phyloP scores from a whole-genome alignment of 768 basidiomycete genomes.

The Termitomyces sp. region DNA sequence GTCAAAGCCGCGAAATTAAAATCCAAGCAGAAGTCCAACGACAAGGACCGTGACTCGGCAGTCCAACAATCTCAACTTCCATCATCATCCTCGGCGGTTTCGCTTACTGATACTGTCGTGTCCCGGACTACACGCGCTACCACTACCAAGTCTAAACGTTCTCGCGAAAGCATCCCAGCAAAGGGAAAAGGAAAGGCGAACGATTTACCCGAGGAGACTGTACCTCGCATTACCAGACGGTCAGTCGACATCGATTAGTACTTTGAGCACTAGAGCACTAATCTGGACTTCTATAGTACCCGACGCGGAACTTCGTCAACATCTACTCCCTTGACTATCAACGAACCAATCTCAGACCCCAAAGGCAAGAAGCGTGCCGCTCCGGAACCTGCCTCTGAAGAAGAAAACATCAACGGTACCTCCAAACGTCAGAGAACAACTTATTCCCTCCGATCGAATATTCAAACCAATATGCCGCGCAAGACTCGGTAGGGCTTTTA shows the following conservation, averaged over 20 bases:
- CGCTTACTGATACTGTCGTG: constrained; percentile 26
- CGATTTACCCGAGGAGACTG: constrained; percentile 48
- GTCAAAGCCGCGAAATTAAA: constrained; percentile 72
- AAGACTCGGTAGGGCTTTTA: constrained; percentile 53
- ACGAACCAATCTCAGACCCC: constrained; percentile 67
- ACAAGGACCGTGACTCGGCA: constrained; percentile 46
- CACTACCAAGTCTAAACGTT: constrained; percentile 44
- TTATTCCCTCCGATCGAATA: constrained; percentile 66
- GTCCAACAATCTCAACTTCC: constrained; percentile 23
- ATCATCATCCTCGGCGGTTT: constrained; percentile 24
- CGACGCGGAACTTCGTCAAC: constrained; percentile 47
- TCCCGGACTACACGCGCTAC: constrained; percentile 41
- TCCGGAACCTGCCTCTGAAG: constrained; percentile 64
- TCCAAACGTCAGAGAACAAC: constrained; percentile 59
- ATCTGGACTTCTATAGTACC: constrained; percentile 36
- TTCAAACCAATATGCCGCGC: constrained; percentile 60
- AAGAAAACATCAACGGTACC: constrained; percentile 46
- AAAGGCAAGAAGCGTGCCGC: constrained; percentile 94
- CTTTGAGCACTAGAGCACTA: constrained; percentile 22
- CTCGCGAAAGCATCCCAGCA: constrained; percentile 40
- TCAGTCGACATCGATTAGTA: constrained; percentile 32
- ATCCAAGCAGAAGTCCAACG: constrained; percentile 55
- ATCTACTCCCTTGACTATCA: constrained; percentile 52
- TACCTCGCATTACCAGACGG: constrained; percentile 55
- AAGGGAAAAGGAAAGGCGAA: constrained; percentile 69